phyloP scores from a whole-genome alignment of 441 rosid genomes.

The Caryocar brasiliense region DNA sequence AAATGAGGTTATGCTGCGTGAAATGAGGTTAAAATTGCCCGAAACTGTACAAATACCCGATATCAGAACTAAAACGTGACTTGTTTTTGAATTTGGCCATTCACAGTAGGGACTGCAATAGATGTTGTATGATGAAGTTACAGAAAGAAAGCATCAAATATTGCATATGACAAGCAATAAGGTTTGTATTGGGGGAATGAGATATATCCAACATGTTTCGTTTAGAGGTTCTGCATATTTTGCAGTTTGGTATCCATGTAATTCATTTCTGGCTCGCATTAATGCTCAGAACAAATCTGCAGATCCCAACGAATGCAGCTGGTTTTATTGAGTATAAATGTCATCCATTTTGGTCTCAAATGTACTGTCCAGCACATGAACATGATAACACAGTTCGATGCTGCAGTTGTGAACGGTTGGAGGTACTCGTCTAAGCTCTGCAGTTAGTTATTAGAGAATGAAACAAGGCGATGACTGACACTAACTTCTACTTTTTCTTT shows the following conservation, averaged over 20 bases:
- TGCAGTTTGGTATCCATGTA: background rate
- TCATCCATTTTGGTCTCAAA: conserved; percentile 94
- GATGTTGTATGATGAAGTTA: too few species aligned
- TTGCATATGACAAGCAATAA: too few species aligned
- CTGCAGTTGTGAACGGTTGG: conserved; percentile 89
- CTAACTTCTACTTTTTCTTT: background rate
- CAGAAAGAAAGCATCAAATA: too few species aligned
- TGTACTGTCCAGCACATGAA: conserved; percentile 85
- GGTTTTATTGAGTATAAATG: conserved; percentile 88
- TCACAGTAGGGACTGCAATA: too few species aligned
- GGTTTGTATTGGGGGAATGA: too few species aligned
- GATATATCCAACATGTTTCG: background rate
- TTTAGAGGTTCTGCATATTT: background rate
- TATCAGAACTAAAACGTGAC: too few species aligned
- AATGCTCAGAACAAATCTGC: conserved; percentile 4
- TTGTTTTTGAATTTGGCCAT: too few species aligned
- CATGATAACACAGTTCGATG: conserved; percentile 71
- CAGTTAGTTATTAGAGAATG: background rate
- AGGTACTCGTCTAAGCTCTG: conserved; percentile 36
- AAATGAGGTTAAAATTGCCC: too few species aligned
- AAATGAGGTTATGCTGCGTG: too few species aligned
- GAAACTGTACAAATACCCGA: too few species aligned
- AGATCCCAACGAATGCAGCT: conserved; percentile 78
- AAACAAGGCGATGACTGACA: background rate
- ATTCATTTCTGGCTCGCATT: background rate